Evolutionary conservation across 164 flowering plant species (phyloP).

Genomic region (Amborella trichopoda): DNA sequence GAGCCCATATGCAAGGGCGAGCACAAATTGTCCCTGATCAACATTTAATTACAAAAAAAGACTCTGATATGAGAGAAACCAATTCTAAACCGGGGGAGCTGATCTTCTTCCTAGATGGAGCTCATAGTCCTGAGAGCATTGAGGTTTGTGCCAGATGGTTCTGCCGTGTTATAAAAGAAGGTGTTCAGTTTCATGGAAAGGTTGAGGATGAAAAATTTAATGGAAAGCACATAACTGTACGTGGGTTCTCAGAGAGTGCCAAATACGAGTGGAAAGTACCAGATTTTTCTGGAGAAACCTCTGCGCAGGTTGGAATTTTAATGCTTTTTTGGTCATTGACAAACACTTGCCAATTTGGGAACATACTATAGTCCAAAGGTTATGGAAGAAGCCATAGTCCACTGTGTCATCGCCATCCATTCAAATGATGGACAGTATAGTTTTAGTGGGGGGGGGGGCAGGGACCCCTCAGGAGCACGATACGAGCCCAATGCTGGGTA

Average conservation of each 20-base stretch:
- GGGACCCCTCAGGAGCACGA: too few species aligned
- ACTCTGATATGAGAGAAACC: neutral
- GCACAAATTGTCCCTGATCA: conserved; percentile 76
- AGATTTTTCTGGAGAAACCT: conserved; percentile 13
- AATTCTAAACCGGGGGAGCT: conserved; percentile 27
- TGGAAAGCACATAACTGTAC: conserved; percentile 16
- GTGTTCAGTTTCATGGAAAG: conserved; percentile 14
- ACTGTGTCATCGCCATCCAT: too few species aligned
- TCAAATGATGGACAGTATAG: too few species aligned
- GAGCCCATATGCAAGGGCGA: conserved; percentile 77
- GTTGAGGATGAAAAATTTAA: conserved; percentile 9
- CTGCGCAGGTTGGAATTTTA: conserved; percentile 38
- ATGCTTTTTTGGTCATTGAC: too few species aligned
- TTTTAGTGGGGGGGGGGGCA: too few species aligned
- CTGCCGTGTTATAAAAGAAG: conserved; percentile 48
- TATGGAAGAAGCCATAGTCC: too few species aligned
- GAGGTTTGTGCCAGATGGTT: conserved; percentile 89
- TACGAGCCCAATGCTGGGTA: too few species aligned
- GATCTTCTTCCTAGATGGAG: conserved; percentile 90
- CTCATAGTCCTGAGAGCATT: conserved; percentile 99
- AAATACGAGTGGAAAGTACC: conserved; percentile 6
- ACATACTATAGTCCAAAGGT: too few species aligned
- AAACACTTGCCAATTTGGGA: too few species aligned
- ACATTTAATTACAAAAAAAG: conserved; percentile 19
- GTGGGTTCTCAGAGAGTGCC: conserved; percentile 11